Base-by-base conservation (phyloP, 371 early-diverging fungal species). In the Massospora cicadina region DNA sequence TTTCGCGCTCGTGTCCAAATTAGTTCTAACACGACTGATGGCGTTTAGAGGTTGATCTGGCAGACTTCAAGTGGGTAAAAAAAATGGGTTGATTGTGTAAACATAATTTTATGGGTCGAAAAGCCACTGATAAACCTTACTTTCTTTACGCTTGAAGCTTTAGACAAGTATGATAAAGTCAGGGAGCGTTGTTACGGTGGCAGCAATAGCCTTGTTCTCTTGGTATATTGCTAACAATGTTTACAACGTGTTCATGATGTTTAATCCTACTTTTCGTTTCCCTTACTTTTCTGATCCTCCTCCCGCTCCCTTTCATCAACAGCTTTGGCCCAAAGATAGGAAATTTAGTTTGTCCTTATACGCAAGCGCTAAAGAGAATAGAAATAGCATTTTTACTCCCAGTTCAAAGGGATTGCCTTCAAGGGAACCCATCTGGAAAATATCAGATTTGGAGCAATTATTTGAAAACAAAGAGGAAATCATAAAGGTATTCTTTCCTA, bases 101-200 rank as follows among this genome's bases (percentile, higher is more conserved):
- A n/a, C n/a, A n/a, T n/a, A n/a, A n/a, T n/a, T n/a, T n/a, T n/a
- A n/a, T n/a, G n/a, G n/a, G n/a, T n/a, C n/a, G n/a, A n/a, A n/a
- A n/a, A n/a, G n/a, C n/a, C n/a, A n/a, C n/a, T n/a, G n/a, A n/a
- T n/a, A n/a, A n/a, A n/a, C n/a, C n/a, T n/a, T n/a, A n/a, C n/a
- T n/a, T n/a, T n/a, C n/a, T n/a, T n/a, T n/a, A n/a, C n/a, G n/a
- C n/a, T n/a, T n/a, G n/a, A n/a, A n/a, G n/a, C n/a, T n/a, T n/a
- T n/a, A n/a, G n/a, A n/a, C n/a, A n/a, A n/a, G n/a, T 13, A 62
- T 62, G 63, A 43, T 32, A 21, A 62, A 62, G 25, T 21, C 33
- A 21, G 33, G 63, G 32, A 24, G 31, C 2, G 5, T 31, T 7
- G 33, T n/a, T 33, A 62, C 33, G 17, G 23, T 30, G n/a, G 24